Percentiles rank a stretch among this genome's conserved stretches.
These are phyloP conservation scores for Pseudonitzschia pungens DNA, from an alignment of 108 stramenopile genomes.

Conservation along the genomic window DNA sequence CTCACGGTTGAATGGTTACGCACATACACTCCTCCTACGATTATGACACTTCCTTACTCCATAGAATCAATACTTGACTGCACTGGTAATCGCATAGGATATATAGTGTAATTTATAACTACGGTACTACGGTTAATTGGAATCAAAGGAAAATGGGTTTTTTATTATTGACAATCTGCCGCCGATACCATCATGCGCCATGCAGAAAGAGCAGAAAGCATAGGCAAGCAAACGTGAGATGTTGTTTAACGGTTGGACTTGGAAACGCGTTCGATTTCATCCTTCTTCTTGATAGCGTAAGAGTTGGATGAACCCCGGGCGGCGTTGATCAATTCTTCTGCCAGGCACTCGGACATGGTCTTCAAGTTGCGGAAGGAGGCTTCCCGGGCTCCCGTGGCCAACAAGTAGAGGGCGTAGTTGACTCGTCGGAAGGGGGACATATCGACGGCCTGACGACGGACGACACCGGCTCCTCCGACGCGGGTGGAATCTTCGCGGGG, in stretches of 20 bases:
- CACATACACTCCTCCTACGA: no score
- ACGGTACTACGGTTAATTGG: no score
- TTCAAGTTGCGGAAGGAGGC: constrained; percentile 99
- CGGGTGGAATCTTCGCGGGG: constrained; percentile 99
- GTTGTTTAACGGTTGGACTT: constrained; percentile 98
- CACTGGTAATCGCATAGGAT: no score
- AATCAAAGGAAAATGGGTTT: constrained; percentile 6
- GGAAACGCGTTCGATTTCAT: constrained; percentile 99
- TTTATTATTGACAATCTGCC: constrained; percentile 4
- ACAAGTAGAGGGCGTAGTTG: constrained; percentile 98
- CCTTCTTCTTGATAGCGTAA: constrained; percentile 99
- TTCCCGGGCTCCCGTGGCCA: constrained; percentile 98
- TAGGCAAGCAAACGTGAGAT: neutral
- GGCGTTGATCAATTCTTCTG: constrained; percentile 99
- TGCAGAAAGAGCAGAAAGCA: neutral
- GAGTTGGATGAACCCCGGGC: constrained; percentile 99
- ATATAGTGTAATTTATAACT: no score
- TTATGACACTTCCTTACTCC: no score
- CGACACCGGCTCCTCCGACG: constrained; percentile 99
- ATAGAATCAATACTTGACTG: no score
- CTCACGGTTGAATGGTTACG: no score
- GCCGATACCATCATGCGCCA: neutral
- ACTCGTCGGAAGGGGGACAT: constrained; percentile 99
- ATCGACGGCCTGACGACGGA: constrained; percentile 99
- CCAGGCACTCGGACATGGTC: constrained; percentile 99